Evolutionary conservation across 108 stramenopile genomes (phyloP).

Genomic region (Cylindrotheca closterium): DNA sequence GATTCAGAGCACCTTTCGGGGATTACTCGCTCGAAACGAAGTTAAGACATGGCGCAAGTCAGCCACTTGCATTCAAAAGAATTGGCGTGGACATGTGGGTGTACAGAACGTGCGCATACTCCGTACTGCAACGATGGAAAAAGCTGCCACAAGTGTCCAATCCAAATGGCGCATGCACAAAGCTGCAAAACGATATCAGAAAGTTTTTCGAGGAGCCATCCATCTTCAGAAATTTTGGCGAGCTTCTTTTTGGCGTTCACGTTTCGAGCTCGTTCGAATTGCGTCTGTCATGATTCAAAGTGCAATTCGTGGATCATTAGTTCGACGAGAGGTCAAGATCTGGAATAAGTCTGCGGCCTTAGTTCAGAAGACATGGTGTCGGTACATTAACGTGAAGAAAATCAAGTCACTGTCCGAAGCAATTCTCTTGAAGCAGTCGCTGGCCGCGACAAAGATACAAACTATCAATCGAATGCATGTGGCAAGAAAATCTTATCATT

Average conservation of each 20-base stretch:
- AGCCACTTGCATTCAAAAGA: not conserved
- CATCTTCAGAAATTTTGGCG: not conserved
- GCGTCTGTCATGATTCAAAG: slow-evolving; percentile 7
- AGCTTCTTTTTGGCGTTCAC: not conserved
- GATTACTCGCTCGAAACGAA: no score
- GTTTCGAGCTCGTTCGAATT: not conserved
- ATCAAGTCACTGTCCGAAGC: not conserved
- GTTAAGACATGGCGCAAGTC: not conserved
- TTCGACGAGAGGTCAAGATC: not conserved
- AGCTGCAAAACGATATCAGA: no score
- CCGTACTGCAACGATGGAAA: no score
- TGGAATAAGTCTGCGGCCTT: not conserved
- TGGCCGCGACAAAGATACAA: not conserved
- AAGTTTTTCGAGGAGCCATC: no score
- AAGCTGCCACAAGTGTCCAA: no score
- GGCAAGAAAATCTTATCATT: not conserved
- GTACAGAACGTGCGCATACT: no score
- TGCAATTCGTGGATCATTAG: slow-evolving; percentile 7
- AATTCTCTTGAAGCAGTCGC: not conserved
- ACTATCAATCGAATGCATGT: not conserved
- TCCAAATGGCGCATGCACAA: no score
- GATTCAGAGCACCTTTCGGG: no score
- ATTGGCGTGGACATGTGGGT: slow-evolving; percentile 5
- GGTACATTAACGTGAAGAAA: not conserved
- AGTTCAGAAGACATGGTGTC: slow-evolving; percentile 8